phyloP scores from a whole-genome alignment of 441 rosid genomes.

The Lepidium campestre region DNA sequence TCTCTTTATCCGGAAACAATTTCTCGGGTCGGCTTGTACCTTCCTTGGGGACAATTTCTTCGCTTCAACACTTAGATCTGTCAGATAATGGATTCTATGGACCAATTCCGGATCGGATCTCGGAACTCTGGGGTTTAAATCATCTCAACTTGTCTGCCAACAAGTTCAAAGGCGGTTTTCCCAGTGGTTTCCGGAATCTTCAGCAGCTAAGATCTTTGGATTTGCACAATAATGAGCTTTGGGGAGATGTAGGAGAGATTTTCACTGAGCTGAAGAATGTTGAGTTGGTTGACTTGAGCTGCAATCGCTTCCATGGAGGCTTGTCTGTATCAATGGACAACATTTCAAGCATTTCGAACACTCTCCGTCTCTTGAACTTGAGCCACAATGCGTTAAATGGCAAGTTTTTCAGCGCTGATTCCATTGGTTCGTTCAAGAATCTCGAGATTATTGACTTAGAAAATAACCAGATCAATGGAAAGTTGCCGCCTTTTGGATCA shows the following conservation, averaged over 20 bases:
- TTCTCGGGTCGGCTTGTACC: constrained; percentile 88
- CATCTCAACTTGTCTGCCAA: constrained; percentile 68
- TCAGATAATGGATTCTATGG: constrained; percentile 71
- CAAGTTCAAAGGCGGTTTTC: constrained; percentile 66
- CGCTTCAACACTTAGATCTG: constrained; percentile 81
- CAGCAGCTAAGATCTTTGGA: constrained; percentile 75
- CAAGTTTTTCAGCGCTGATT: constrained; percentile 44
- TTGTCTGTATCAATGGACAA: constrained; percentile 41
- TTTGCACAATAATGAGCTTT: constrained; percentile 53
- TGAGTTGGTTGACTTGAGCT: constrained; percentile 81
- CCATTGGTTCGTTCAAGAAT: constrained; percentile 55
- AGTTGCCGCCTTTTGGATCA: constrained; percentile 58
- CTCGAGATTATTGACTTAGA: constrained; percentile 69
- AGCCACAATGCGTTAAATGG: constrained; percentile 60
- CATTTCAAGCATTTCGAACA: constrained; percentile 66
- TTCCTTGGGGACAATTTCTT: constrained; percentile 59
- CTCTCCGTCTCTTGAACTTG: constrained; percentile 55
- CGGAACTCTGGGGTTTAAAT: constrained; percentile 62
- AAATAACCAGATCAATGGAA: constrained; percentile 46
- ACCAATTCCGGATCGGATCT: constrained; percentile 83
- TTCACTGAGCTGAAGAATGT: constrained; percentile 60
- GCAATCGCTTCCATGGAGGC: constrained; percentile 56
- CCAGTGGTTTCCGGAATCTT: constrained; percentile 48
- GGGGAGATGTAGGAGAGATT: constrained; percentile 54
- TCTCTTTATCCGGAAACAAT: constrained; percentile 64